phyloP scores from a whole-genome alignment of 2,329 filamentous ascomycete genomes.

The Ascochyta rabiei region DNA sequence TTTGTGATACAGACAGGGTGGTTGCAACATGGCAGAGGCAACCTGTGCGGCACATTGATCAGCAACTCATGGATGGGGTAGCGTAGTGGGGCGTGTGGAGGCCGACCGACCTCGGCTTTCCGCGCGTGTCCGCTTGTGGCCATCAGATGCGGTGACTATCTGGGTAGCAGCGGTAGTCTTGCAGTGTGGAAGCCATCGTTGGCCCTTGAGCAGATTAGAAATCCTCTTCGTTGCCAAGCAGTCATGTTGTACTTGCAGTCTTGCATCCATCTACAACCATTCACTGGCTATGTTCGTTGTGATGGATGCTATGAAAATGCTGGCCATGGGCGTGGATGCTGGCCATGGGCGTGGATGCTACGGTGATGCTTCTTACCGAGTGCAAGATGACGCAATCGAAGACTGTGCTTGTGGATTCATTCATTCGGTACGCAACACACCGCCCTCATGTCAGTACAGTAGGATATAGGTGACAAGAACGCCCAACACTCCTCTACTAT shows the following conservation, averaged over 20 bases:
- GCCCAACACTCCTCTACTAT: slow-evolving; percentile 38
- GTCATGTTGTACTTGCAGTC: too few species aligned
- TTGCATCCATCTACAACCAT: too few species aligned
- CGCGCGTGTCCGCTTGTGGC: slow-evolving; percentile 7
- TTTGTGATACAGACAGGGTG: slow-evolving; percentile 7
- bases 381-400: too few species aligned
- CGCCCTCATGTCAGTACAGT: slow-evolving; percentile 21
- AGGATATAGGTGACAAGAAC: slow-evolving; percentile 37
- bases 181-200: not conserved
- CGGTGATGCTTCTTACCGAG: too few species aligned
- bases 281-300: too few species aligned
- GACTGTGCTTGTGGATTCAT: slow-evolving; percentile 6
- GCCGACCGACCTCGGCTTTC: slow-evolving; percentile 17
- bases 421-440: slow-evolving; percentile 16
- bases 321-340: too few species aligned
- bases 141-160: slow-evolving; percentile 1
- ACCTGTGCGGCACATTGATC: slow-evolving; percentile 22
- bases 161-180: too few species aligned
- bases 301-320: too few species aligned
- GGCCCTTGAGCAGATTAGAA: too few species aligned
- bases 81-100: slow-evolving; percentile 20
- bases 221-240: too few species aligned
- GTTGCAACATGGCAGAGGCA: slow-evolving; percentile 4
- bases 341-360: too few species aligned
- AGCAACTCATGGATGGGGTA: slow-evolving; percentile 27